Base-by-base conservation (phyloP, 1,139 yeast species). In the Eremothecium coryli region DNA sequence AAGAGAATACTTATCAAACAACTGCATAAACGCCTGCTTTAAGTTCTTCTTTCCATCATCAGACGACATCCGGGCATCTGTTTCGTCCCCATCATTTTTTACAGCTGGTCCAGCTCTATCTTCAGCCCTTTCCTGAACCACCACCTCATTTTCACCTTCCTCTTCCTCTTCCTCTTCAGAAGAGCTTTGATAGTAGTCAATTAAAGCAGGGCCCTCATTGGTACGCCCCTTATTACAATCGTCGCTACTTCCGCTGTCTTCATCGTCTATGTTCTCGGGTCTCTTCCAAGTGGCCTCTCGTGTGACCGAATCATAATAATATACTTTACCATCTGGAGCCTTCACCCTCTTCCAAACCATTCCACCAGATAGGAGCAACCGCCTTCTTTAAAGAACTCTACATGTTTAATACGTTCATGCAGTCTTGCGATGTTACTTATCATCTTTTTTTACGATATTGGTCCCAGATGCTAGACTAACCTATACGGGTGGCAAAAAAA, bases 261-360 rank as follows among this genome's bases (percentile, higher is more conserved):
- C 26, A 6, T 20, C 30, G 15, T 34, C 36, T 18, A 44, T 37
- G n/a, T 61, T 73, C 11, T 63, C 72, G 0, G 96, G 96, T 43
- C 74, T 71, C 5, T 79, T 81, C 94, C 95, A 85, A 29, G 80
- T 76, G 0, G 95, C 76, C 45, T 75, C 75, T 38, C 75, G 70
- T 0, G 93, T 81, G 26, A 51, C 65, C 1, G 70, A 40, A 47
- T 86, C 78, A 56, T 75, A 82, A 56, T 80, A 86, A 59, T 86
- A 86, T 3, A 65, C 65, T 25, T 76, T 65, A 1, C 93, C 93
- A 35, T 75, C 73, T 4, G 73, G 77, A 39, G 81, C 84, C 15
- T 60, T 61, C 23, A 70, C 69, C 43, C 75, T 71, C 54, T 71
- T 76, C 95, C 96, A 85, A 13, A 29, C 35, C 30, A 27, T 27